Evolutionary conservation across 345 rosid species (phyloP), one percentile per base, ranked within the genome.

Genomic region (Salix koriyanagi): DNA sequence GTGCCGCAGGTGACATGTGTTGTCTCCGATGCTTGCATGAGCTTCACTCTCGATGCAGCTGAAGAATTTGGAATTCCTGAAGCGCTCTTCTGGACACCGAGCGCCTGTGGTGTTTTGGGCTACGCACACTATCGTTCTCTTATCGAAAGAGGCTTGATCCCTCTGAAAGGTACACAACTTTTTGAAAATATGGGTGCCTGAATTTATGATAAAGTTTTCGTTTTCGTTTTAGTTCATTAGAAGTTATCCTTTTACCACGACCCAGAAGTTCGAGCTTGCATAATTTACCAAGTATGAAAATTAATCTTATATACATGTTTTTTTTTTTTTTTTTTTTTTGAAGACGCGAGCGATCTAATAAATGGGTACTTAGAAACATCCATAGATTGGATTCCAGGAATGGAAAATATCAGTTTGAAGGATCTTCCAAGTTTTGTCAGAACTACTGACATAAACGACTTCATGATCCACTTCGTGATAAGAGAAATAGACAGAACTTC

Each of bases 381-480:
- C 26, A 44, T 89, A 5, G 87, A 85, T 21, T 84, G 89, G 91
- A 82, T 88, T 60, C 94, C 90, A 1, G 84, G 83, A 3, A 82
- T 90, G 81, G 74, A 80, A 41, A 76, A 39, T 0, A 79, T 87
- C 23, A 80, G 77, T 19, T 72, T 90, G 6, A 85, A 80, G 46
- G 92, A 90, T 72, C 79, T 89, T 39, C 92, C 89, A 41, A 75
- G 78, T 58, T 83, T 84, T 60, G 52, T 85, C 28, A 62, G 84
- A 46, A 84, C 85, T 5, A 89, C 84, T 2, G 71, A 86, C 65
- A 54, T 65, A 6, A 72, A 83, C n/a, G 86, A 77, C n/a, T 32
- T 71, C 19, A 80, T 85, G 88, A 58, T 89, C 46, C 75, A 83
- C 46, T 87, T 67, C 79, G 10, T 72, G 54, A 11, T 28, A 0